Evolutionary conservation across 2,329 filamentous ascomycete species (phyloP).

Genomic region (Arthrobotrys megalospora): DNA sequence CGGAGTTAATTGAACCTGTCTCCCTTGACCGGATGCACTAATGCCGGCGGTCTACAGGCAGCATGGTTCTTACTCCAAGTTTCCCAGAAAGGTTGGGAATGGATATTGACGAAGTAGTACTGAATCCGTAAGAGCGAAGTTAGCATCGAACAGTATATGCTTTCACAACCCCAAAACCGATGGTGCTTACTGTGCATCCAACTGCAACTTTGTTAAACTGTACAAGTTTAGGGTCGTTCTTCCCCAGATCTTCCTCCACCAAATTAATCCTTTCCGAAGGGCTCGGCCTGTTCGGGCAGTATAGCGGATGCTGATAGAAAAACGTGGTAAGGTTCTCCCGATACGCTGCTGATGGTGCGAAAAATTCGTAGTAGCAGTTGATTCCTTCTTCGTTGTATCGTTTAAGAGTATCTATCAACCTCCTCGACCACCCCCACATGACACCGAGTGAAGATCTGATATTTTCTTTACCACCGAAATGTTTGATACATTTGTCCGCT

Average conservation of each 20-base stretch:
- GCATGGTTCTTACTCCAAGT: conserved; percentile 12
- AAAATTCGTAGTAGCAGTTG: conserved; percentile 38
- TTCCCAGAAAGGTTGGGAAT: conserved; percentile 36
- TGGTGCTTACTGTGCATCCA: conserved; percentile 23
- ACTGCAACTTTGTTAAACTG: conserved; percentile 34
- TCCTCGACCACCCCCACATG: conserved; percentile 31
- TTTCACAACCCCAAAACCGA: no score
- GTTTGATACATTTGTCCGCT: background rate
- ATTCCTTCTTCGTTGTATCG: conserved; percentile 18
- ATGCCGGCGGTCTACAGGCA: conserved; percentile 13
- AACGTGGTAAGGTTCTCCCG: conserved; percentile 25
- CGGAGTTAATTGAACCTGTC: conserved; percentile 32
- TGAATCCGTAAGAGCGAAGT: no score
- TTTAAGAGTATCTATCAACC: conserved; percentile 12
- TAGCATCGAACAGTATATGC: no score
- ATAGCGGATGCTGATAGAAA: conserved; percentile 35
- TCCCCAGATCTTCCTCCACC: conserved; percentile 2
- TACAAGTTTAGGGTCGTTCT: conserved; percentile 24
- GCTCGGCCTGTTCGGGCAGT: conserved; percentile 10
- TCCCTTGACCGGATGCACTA: conserved; percentile 29
- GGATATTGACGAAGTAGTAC: conserved; percentile 39
- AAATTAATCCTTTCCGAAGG: conserved; percentile 18
- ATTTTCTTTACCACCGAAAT: conserved; percentile 13
- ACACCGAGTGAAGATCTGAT: conserved; percentile 20
- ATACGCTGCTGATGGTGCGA: conserved; percentile 7